Percentiles rank a stretch among this genome's conserved stretches.
Conservation (phyloP, 2,329 filamentous ascomycete genomes). For the Triangularia setosa region DNA sequence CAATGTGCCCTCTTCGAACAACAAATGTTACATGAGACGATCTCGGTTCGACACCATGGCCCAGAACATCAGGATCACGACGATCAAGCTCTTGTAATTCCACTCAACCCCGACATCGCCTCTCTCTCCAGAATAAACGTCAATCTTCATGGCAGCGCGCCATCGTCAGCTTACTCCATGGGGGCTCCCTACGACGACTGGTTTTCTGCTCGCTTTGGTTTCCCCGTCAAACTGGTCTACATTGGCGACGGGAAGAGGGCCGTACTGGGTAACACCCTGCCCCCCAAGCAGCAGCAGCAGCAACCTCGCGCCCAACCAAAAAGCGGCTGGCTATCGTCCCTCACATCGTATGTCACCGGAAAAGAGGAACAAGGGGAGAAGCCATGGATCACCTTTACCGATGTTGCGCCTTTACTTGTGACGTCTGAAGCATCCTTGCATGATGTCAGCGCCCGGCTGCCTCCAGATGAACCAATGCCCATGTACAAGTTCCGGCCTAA, state of each 20-base stretch:
- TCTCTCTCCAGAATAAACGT: slow-evolving; percentile 48
- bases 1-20: slow-evolving; percentile 63
- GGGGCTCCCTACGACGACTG: slow-evolving; percentile 56
- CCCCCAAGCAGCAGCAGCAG: slow-evolving; percentile 28
- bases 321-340: slow-evolving; percentile 12
- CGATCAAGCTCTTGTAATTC: slow-evolving; percentile 44
- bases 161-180: slow-evolving; percentile 58
- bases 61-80: slow-evolving; percentile 31
- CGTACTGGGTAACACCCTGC: slow-evolving; percentile 56
- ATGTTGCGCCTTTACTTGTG: slow-evolving; percentile 72
- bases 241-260: slow-evolving; percentile 57
- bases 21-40: slow-evolving; percentile 38
- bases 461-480: slow-evolving; percentile 48
- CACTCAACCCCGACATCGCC: slow-evolving; percentile 49
- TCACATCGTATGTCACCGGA: slow-evolving; percentile 21
- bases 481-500: slow-evolving; percentile 71
- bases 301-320: not conserved
- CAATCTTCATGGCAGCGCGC: slow-evolving; percentile 56
- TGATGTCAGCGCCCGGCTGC: slow-evolving; percentile 58
- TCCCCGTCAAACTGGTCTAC: slow-evolving; percentile 58
- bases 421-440: slow-evolving; percentile 66
- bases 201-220: slow-evolving; percentile 66
- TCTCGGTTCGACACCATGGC: slow-evolving; percentile 41
- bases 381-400: slow-evolving; percentile 64
- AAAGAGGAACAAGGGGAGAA: slow-evolving; percentile 14